Percentiles rank a stretch among this genome's conserved stretches.
These are phyloP conservation scores for Rhodotorula sp. DNA, from an alignment of 1,284 basidiomycete species.

Conservation along the genomic window DNA sequence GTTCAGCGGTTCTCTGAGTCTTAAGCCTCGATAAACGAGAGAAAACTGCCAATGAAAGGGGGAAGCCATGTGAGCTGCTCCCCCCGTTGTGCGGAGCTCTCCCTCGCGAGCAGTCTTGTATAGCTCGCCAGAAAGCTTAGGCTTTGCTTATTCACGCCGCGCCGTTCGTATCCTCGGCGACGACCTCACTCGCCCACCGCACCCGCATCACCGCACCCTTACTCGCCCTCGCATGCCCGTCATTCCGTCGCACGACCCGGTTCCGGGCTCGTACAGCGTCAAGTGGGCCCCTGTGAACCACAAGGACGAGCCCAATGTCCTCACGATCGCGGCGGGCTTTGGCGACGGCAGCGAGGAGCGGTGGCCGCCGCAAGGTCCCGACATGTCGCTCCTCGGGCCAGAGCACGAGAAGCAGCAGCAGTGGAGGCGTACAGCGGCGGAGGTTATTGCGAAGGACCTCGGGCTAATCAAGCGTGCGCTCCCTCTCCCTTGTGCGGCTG, in stretches of 20 bases:
- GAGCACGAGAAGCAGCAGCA: conserved; percentile 22
- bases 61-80: no score
- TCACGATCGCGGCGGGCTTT: conserved; percentile 6
- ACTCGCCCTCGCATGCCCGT: not conserved
- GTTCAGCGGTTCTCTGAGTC: not conserved
- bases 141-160: not conserved
- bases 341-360: conserved; percentile 24
- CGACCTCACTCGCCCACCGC: not conserved
- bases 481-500: not conserved
- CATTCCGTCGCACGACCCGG: not conserved
- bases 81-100: no score
- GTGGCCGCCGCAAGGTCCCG: conserved; percentile 24
- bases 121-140: not conserved
- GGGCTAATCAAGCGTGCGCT: conserved; percentile 24
- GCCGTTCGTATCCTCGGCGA: not conserved
- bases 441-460: conserved; percentile 25
- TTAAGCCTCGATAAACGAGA: not conserved
- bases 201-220: not conserved
- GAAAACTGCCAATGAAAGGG: not conserved
- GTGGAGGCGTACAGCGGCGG: conserved; percentile 31
- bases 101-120: no score
- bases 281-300: not conserved
- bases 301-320: conserved; percentile 3
- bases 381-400: conserved; percentile 23
- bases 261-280: conserved; percentile 6